Evolutionary conservation across 805 yeast species (phyloP).

Genomic region (Zygotorulaspora florentina): DNA sequence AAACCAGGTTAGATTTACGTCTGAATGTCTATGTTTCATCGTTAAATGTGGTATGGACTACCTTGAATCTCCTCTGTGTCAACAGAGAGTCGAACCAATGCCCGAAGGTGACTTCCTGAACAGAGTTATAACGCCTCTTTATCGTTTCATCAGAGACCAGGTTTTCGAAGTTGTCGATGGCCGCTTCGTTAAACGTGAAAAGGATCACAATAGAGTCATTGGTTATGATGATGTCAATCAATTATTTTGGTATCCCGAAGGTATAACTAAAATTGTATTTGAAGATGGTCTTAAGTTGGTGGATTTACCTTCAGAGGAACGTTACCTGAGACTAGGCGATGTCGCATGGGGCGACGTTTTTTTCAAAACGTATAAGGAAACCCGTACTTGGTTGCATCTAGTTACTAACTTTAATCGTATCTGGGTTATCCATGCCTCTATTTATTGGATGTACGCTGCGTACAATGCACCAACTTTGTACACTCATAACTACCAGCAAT

Average conservation of each 20-base stretch:
- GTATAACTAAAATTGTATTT: constrained; percentile 85
- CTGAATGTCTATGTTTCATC: constrained; percentile 87
- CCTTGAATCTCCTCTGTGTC: constrained; percentile 82
- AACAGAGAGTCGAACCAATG: constrained; percentile 76
- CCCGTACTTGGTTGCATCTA: constrained; percentile 96
- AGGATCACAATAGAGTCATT: constrained; percentile 71
- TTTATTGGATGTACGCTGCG: constrained; percentile 94
- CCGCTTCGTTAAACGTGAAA: constrained; percentile 78
- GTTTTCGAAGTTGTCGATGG: constrained; percentile 80
- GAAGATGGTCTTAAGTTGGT: constrained; percentile 91
- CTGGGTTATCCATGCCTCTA: constrained; percentile 87
- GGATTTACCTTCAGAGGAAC: constrained; percentile 84
- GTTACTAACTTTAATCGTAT: constrained; percentile 95
- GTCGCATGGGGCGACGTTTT: constrained; percentile 89
- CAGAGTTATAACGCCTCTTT: constrained; percentile 88
- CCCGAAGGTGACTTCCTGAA: constrained; percentile 88
- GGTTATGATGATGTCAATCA: constrained; percentile 99
- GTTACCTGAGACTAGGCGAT: constrained; percentile 86
- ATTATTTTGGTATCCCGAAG: constrained; percentile 99
- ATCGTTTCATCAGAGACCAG: constrained; percentile 72
- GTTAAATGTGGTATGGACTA: constrained; percentile 94
- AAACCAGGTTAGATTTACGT: constrained; percentile 88
- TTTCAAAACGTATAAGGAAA: constrained; percentile 92
- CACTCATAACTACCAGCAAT: constrained; percentile 81
- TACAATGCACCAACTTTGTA: constrained; percentile 89